These are phyloP conservation scores for Pezicula carpinea DNA, from an alignment of 2,329 filamentous ascomycete species.

Conservation along the genomic window DNA sequence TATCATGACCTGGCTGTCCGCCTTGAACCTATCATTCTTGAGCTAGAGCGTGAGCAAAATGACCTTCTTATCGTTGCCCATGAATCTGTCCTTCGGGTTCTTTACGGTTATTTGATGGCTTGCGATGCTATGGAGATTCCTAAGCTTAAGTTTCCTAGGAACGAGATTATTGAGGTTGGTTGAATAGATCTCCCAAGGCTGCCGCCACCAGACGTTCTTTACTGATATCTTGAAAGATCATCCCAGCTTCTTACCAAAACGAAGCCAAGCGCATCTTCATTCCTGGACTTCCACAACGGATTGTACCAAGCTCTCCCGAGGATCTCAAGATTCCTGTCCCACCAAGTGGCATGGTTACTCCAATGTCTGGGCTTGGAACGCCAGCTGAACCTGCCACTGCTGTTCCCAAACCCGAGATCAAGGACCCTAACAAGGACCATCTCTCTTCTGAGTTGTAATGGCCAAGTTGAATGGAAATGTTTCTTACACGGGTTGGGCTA, in stretches of 20 bases:
- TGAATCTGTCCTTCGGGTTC: constrained; percentile 91
- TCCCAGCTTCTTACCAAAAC: constrained; percentile 96
- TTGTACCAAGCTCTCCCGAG: constrained; percentile 74
- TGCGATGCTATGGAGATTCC: constrained; percentile 95
- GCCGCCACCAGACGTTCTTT: not conserved
- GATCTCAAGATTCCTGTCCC: constrained; percentile 76
- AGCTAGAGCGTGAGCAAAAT: constrained; percentile 93
- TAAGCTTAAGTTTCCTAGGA: constrained; percentile 84
- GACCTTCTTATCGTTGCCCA: constrained; percentile 98
- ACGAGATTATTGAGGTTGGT: constrained; percentile 88
- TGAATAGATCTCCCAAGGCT: not conserved
- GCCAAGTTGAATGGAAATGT: too few relatives aligned
- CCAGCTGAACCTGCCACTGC: constrained; percentile 14
- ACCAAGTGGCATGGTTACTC: constrained; percentile 39
- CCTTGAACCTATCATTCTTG: constrained; percentile 94
- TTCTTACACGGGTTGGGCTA: not conserved
- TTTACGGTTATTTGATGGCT: constrained; percentile 98
- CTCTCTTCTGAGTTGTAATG: not conserved
- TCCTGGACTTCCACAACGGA: constrained; percentile 54
- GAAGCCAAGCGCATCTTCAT: constrained; percentile 89
- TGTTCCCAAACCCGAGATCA: not conserved
- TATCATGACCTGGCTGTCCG: constrained; percentile 98
- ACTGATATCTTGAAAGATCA: constrained; percentile 51
- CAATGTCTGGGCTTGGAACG: constrained; percentile 23
- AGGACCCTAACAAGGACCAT: not conserved